phyloP scores from a whole-genome alignment of 305 asterid genomes.

The Withania somnifera region DNA sequence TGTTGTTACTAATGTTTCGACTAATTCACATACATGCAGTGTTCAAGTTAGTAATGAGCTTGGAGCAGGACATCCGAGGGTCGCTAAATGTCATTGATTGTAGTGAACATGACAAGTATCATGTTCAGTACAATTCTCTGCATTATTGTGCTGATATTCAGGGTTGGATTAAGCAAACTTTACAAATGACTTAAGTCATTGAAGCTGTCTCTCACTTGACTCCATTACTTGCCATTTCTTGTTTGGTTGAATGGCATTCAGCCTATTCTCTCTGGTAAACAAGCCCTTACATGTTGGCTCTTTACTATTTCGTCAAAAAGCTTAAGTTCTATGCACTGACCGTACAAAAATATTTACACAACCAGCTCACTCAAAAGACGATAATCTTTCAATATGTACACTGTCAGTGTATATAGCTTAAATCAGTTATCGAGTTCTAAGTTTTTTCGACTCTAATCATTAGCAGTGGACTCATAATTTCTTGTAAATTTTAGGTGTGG shows the following conservation, averaged over 20 bases:
- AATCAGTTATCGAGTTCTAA: neutral
- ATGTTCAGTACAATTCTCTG: conserved; percentile 9
- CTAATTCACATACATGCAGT: neutral
- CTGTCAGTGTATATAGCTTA: neutral
- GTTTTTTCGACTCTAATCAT: neutral
- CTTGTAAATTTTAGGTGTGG: conserved; percentile 11
- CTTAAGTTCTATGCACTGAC: neutral
- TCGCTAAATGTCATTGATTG: conserved; percentile 16
- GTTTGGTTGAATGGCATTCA: conserved; percentile 22
- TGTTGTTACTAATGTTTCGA: neutral
- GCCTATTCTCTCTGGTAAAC: conserved; percentile 20
- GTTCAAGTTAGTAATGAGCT: conserved; percentile 24
- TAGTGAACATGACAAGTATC: conserved; percentile 17
- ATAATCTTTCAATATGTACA: too few relatives aligned
- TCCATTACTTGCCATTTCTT: conserved; percentile 21
- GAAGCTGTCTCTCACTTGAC: conserved; percentile 13
- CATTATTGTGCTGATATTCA: conserved; percentile 11
- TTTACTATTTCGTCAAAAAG: neutral
- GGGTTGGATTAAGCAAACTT: conserved; percentile 17
- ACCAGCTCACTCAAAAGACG: too few relatives aligned
- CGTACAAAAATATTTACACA: too few relatives aligned
- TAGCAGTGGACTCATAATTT: neutral
- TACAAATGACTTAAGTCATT: conserved; percentile 14
- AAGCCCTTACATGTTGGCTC: neutral
- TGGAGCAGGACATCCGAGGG: conserved; percentile 26